A percentile compares a stretch with the other conserved stretches of the same genome.
Evolutionary conservation across 805 yeast genomes (phyloP).

Genomic region (Saccharomycopsis babjevae): DNA sequence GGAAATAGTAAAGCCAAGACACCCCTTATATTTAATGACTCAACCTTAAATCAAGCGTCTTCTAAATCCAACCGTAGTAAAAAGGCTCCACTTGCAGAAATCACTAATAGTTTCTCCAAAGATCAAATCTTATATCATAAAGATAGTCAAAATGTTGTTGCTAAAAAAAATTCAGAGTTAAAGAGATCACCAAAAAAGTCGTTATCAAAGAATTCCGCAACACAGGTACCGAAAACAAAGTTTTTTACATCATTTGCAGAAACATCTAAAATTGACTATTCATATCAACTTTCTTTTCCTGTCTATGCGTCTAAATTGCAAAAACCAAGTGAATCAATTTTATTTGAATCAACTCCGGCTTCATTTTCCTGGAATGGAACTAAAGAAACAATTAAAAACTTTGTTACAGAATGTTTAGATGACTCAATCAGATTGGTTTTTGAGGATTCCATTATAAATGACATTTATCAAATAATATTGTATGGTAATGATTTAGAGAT

Average conservation of each 20-base stretch:
- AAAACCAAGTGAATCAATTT: not conserved
- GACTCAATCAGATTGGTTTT: not conserved
- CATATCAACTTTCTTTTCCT: not conserved
- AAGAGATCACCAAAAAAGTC: not conserved
- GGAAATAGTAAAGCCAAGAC: not conserved
- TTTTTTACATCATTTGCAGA: not conserved
- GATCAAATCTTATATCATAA: not conserved
- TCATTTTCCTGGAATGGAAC: not conserved
- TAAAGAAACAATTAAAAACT: not conserved
- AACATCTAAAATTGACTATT: not conserved
- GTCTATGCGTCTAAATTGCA: not conserved
- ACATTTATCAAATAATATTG: not conserved
- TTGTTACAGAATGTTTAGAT: not conserved
- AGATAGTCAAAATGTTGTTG: not conserved
- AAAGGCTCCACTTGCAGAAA: not conserved
- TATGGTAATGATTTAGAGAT: not conserved
- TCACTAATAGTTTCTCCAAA: not conserved
- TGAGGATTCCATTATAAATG: not conserved
- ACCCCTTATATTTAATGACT: not conserved
- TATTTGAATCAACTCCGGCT: not conserved
- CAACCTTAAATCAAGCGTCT: not conserved
- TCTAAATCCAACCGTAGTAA: not conserved
- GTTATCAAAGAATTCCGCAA: not conserved
- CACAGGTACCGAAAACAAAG: not conserved
- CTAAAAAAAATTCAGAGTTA: not conserved